Base-by-base conservation (phyloP, 2,329 filamentous ascomycete genomes). In the Penicillium sp. region DNA sequence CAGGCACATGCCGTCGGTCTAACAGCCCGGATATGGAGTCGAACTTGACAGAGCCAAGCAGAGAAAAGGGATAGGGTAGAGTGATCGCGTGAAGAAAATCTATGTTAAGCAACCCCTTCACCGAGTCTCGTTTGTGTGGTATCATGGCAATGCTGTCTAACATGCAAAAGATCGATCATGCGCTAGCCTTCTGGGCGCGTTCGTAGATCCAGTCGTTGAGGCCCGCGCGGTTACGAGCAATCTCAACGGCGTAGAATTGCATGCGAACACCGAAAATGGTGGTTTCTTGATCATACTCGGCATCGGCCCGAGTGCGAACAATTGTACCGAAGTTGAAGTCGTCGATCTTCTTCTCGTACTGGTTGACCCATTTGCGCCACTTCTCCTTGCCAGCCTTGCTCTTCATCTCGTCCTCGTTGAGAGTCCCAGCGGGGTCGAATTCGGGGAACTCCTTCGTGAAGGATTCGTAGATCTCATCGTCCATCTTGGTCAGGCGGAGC, bases 291-390 rank as follows among this genome's bases (percentile, higher is more conserved):
- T 88, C 90, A 73, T 99, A 97, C 75, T 97, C 93, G 51, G 76
- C 85, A 67, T 89, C 90, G 35, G 91, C 83, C 69, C 84, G 89
- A 54, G 85, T 82, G 55, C 94, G 86, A 67, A 99, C 74, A 83
- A 99, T 92, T 31, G 94, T 97, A 53, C 94, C 94, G 75, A 97
- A 99, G 81, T 97, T 99, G 82, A 87, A 99, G 77, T 99, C 95
- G 61, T 94, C 89, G n/a, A 99, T 81, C 77, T 85, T 93, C 76
- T 96, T 92, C 79, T 97, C 92, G 74, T 97, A 99, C 59, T 82
- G 80, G 82, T 89, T 92, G 84, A 97, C 89, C 79, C 97, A 99
- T 62, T 89, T 89, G 68, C 94, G 86, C 94, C 94, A 99, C 72
- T 84, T 84, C 77, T 95, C 91, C 81, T 99, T 99, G 72, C 93